Conservation (phyloP, 108 stramenopile genomes). For the Cyclostephanos invisitatus region DNA sequence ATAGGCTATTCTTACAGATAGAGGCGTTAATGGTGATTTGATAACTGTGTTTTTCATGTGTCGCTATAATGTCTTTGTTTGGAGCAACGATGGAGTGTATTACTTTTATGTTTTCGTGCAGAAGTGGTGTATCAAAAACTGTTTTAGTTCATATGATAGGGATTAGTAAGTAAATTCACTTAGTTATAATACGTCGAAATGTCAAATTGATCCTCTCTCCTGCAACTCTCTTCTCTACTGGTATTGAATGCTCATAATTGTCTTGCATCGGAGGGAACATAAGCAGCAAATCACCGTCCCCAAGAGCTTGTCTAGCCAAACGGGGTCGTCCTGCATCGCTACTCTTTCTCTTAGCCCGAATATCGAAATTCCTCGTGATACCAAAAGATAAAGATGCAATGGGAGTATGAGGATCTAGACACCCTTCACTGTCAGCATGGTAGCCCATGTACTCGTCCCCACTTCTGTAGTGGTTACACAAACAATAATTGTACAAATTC, state of each 20-base stretch:
- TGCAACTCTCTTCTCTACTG: conserved; percentile 33
- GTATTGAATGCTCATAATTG: conserved; percentile 37
- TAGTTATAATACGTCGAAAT: conserved; percentile 24
- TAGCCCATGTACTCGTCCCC: conserved; percentile 46
- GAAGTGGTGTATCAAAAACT: too few species aligned
- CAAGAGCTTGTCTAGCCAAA: conserved; percentile 30
- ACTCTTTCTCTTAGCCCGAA: conserved; percentile 27
- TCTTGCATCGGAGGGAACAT: conserved; percentile 49
- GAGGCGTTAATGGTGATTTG: too few species aligned
- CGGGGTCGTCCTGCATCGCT: conserved; percentile 18
- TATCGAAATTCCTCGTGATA: conserved; percentile 39
- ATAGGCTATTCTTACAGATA: not conserved
- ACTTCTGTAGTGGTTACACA: conserved; percentile 41
- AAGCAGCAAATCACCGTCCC: conserved; percentile 37
- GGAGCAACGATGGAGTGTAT: too few species aligned
- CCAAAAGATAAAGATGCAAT: conserved; percentile 43
- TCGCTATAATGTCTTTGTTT: too few species aligned
- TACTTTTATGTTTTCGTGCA: too few species aligned
- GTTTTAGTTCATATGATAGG: too few species aligned
- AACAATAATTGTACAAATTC: conserved; percentile 42
- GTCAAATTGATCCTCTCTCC: conserved; percentile 47
- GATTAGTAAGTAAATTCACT: too few species aligned
- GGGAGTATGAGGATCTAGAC: conserved; percentile 21
- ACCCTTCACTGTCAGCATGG: conserved; percentile 38
- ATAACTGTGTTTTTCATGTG: too few species aligned